Conservation (phyloP, 225 moss, liverwort and hornwort genomes). For the Polytrichum formosum region DNA sequence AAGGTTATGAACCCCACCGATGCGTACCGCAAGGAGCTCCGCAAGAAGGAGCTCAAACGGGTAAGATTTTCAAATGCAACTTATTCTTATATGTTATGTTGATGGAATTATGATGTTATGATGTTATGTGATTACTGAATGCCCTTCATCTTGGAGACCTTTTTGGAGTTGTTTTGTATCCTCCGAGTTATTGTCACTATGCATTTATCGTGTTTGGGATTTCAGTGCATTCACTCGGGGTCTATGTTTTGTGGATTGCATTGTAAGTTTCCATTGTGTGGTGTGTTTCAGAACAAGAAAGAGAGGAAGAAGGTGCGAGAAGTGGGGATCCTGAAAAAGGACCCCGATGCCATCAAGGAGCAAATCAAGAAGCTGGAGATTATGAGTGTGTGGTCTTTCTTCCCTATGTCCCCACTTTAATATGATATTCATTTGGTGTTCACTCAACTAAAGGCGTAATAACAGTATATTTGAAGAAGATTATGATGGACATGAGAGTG, state of each 20-base stretch:
- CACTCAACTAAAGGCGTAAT: too few species aligned
- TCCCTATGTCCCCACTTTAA: slow-evolving; percentile 15
- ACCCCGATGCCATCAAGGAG: slow-evolving; percentile 99
- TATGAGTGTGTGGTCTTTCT: slow-evolving; percentile 87
- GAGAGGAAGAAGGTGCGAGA: slow-evolving; percentile 99
- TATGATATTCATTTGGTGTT: too few species aligned
- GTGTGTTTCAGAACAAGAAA: slow-evolving; percentile 67
- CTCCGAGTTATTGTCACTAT: not conserved
- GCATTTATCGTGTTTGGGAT: not conserved
- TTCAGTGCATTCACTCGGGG: too few species aligned
- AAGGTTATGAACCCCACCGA: slow-evolving; percentile 99
- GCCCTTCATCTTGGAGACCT: too few species aligned
- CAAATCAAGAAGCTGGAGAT: slow-evolving; percentile 99
- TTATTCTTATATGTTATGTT: too few species aligned
- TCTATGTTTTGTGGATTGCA: not conserved
- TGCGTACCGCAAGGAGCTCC: slow-evolving; percentile 99
- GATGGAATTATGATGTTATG: too few species aligned
- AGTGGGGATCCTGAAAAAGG: slow-evolving; percentile 99
- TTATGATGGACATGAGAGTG: too few species aligned
- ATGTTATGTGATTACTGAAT: too few species aligned
- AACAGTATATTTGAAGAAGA: too few species aligned
- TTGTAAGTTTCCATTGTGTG: slow-evolving; percentile 3
- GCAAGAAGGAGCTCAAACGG: slow-evolving; percentile 99
- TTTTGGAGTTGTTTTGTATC: not conserved
- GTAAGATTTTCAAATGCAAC: slow-evolving; percentile 26